Conservation (phyloP, 352 stramenopile genomes). For the Pythium rhizo-oryzae region DNA sequence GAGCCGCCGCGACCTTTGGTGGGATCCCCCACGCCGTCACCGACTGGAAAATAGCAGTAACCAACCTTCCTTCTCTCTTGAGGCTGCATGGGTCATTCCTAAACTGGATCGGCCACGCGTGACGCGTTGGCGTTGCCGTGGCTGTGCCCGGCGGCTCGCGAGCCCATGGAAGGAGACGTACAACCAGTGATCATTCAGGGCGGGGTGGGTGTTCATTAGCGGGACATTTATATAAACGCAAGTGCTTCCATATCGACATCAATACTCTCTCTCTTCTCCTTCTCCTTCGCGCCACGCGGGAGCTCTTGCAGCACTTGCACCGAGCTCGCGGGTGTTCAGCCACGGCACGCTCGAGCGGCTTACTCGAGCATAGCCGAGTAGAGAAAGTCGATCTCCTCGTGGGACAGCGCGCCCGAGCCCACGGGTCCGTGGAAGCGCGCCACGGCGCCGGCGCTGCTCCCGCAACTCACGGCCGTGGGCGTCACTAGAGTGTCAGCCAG, state of each 20-base stretch:
- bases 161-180: no score
- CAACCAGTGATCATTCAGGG: no score
- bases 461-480: not conserved
- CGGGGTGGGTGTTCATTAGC: no score
- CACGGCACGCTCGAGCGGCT: no score
- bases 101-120: no score
- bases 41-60: not conserved
- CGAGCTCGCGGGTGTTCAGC: slow-evolving; percentile 11
- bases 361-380: slow-evolving; percentile 83
- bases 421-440: slow-evolving; percentile 37
- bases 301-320: slow-evolving; percentile 62
- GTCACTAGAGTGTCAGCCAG: not conserved
- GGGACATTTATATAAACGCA: no score
- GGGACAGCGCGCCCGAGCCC: slow-evolving; percentile 43
- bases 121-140: no score
- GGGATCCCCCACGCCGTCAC: not conserved
- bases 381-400: slow-evolving; percentile 87
- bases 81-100: no score
- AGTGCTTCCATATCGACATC: not conserved
- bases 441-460: slow-evolving; percentile 1
- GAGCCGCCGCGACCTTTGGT: slow-evolving; percentile 26
- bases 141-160: no score
- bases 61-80: not conserved
- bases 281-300: no score
- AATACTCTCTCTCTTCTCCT: not conserved